Evolutionary conservation across 1,139 yeast genomes (phyloP).

Genomic region (Hanseniaspora sp.): DNA sequence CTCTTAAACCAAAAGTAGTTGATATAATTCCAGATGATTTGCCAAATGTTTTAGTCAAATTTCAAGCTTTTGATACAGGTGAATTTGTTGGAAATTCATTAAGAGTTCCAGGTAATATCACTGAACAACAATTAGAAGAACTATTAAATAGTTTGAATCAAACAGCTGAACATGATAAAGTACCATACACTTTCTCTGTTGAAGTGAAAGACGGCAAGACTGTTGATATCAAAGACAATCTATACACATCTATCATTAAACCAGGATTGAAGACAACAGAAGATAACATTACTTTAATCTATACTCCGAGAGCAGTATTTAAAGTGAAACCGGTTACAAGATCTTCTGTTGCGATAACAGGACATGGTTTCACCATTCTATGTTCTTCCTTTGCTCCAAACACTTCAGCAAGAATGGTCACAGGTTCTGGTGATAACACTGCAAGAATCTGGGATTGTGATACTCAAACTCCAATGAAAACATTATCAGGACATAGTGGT

Average conservation of each 20-base stretch:
- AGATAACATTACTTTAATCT: conserved; percentile 80
- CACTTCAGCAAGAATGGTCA: conserved; percentile 73
- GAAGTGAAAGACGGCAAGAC: conserved; percentile 36
- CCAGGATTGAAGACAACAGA: conserved; percentile 86
- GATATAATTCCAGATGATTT: conserved; percentile 64
- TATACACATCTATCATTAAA: conserved; percentile 68
- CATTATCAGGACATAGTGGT: conserved; percentile 73
- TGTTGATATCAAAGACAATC: conserved; percentile 64
- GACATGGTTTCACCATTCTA: conserved; percentile 87
- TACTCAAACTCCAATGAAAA: conserved; percentile 79
- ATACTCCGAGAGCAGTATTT: conserved; percentile 90
- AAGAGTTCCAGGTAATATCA: conserved; percentile 83
- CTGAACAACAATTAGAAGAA: conserved; percentile 79
- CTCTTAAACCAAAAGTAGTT: conserved; percentile 70
- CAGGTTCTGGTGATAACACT: conserved; percentile 97
- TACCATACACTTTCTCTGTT: conserved; percentile 78
- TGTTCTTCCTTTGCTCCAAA: conserved; percentile 92
- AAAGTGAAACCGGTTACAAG: conserved; percentile 86
- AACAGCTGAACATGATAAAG: conserved; percentile 64
- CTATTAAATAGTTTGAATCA: conserved; percentile 56
- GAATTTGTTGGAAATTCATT: conserved; percentile 73
- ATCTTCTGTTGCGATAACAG: conserved; percentile 84
- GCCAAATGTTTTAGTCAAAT: conserved; percentile 78
- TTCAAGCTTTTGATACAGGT: conserved; percentile 93
- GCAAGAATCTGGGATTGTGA: conserved; percentile 97